These are phyloP conservation scores for Mucor ambiguus DNA, from an alignment of 371 early-diverging fungal species.

Conservation along the genomic window DNA sequence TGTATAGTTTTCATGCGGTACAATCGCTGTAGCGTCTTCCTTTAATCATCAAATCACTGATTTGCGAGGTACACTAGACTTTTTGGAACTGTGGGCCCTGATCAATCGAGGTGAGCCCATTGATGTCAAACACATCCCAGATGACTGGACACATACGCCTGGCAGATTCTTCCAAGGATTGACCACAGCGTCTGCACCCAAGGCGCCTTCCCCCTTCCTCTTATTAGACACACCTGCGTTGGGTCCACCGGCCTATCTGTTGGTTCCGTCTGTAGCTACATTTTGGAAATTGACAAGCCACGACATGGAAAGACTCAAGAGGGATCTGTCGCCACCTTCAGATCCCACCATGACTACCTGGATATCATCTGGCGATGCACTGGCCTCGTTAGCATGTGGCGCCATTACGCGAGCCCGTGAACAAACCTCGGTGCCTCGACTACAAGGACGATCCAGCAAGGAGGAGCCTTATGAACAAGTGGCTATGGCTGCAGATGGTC, in stretches of 20 bases:
- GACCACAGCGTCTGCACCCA: background rate
- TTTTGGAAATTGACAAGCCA: slow-evolving; percentile 36
- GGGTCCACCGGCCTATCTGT: slow-evolving; percentile 28
- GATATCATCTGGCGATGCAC: slow-evolving; percentile 53
- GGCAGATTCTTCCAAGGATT: slow-evolving; percentile 33
- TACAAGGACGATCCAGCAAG: slow-evolving; percentile 34
- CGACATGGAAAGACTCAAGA: slow-evolving; percentile 30
- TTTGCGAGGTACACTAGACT: slow-evolving; percentile 41
- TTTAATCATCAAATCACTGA: slow-evolving; percentile 43
- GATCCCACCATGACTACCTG: slow-evolving; percentile 20
- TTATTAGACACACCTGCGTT: slow-evolving; percentile 26
- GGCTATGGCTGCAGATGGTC: slow-evolving; percentile 49
- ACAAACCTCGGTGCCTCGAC: slow-evolving; percentile 26
- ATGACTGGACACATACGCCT: slow-evolving; percentile 41
- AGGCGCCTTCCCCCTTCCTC: slow-evolving; percentile 26
- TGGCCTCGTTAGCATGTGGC: slow-evolving; percentile 39
- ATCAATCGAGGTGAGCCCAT: slow-evolving; percentile 35
- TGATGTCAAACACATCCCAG: slow-evolving; percentile 35
- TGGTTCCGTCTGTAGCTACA: slow-evolving; percentile 32
- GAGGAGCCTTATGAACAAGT: slow-evolving; percentile 30
- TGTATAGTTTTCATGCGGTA: slow-evolving; percentile 46
- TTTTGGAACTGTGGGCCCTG: slow-evolving; percentile 45
- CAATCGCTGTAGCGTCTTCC: slow-evolving; percentile 41
- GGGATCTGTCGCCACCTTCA: slow-evolving; percentile 35
- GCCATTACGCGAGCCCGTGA: slow-evolving; percentile 43